Evolutionary conservation across 768 basidiomycete genomes (phyloP).

Genomic region (Tylopilus sp.): DNA sequence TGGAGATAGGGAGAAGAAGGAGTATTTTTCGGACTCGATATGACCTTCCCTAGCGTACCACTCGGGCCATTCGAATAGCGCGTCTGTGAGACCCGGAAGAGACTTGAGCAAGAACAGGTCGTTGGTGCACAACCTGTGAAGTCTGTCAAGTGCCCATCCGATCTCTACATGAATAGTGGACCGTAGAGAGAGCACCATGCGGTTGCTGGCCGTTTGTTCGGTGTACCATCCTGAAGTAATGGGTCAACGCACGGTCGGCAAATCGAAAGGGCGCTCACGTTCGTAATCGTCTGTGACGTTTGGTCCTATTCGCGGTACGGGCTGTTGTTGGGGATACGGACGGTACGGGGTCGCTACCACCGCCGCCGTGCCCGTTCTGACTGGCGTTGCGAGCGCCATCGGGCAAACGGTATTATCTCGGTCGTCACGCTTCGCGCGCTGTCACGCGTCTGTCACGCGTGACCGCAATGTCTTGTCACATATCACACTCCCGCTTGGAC

Average conservation of each 20-base stretch:
- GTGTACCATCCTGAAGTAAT: slow-evolving; percentile 72
- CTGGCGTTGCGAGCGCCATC: slow-evolving; percentile 32
- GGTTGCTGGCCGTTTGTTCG: slow-evolving; percentile 73
- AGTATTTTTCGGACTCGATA: slow-evolving; percentile 39
- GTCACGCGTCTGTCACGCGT: slow-evolving; percentile 25
- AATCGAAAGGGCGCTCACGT: slow-evolving; percentile 42
- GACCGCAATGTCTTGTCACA: slow-evolving; percentile 11
- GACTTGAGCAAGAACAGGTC: slow-evolving; percentile 70
- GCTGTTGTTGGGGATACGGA: slow-evolving; percentile 20
- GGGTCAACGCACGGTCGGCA: slow-evolving; percentile 5
- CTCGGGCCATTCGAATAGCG: slow-evolving; percentile 85
- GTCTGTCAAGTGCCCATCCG: slow-evolving; percentile 85
- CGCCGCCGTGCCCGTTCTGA: slow-evolving; percentile 22
- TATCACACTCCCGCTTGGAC: slow-evolving; percentile 8
- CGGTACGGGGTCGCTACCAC: slow-evolving; percentile 21
- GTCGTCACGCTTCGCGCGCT: slow-evolving; percentile 13
- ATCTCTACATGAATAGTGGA: slow-evolving; percentile 82
- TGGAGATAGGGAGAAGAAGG: slow-evolving; percentile 56
- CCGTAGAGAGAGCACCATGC: slow-evolving; percentile 86
- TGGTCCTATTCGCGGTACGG: slow-evolving; percentile 29
- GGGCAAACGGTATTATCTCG: background rate
- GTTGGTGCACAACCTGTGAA: slow-evolving; percentile 76
- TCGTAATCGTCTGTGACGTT: slow-evolving; percentile 74
- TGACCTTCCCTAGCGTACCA: slow-evolving; percentile 72
- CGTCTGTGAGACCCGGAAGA: slow-evolving; percentile 78